These are phyloP conservation scores for Azolla pinnata DNA, from an alignment of 75 land plant genomes.

Conservation along the genomic window DNA sequence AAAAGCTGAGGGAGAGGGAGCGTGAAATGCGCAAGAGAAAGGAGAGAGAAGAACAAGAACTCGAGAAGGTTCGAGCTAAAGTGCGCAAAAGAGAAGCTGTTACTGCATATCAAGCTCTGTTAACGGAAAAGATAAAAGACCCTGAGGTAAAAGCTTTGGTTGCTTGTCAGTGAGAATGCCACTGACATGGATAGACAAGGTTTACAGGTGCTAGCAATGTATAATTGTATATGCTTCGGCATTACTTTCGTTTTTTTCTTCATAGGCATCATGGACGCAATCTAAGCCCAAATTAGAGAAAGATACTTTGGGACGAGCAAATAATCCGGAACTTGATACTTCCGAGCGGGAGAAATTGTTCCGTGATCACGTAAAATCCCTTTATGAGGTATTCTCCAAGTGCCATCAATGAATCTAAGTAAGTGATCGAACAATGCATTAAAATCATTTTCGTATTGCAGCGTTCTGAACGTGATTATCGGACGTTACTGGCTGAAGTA, in stretches of 20 bases:
- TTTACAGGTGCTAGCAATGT: too few relatives aligned
- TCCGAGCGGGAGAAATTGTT: constrained; percentile 77
- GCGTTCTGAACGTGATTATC: constrained; percentile 57
- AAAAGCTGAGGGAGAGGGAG: constrained; percentile 81
- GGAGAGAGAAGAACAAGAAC: constrained; percentile 89
- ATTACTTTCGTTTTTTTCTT: constrained; percentile 5
- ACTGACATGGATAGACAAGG: too few relatives aligned
- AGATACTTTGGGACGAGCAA: constrained; percentile 81
- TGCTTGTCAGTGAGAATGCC: too few relatives aligned
- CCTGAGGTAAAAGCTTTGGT: constrained; percentile 49
- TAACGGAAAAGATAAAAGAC: constrained; percentile 87
- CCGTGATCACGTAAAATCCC: constrained; percentile 67
- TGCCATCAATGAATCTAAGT: not conserved
- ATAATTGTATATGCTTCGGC: not conserved
- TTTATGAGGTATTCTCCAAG: constrained; percentile 58
- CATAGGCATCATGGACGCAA: constrained; percentile 90
- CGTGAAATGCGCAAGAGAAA: constrained; percentile 83
- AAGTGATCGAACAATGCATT: not conserved
- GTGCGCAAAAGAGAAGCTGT: constrained; percentile 76
- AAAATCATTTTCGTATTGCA: constrained; percentile 14
- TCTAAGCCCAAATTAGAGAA: constrained; percentile 72
- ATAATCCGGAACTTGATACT: constrained; percentile 58
- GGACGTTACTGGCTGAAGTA: constrained; percentile 53
- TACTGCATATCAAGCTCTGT: constrained; percentile 73
- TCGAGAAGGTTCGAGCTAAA: constrained; percentile 68